A percentile compares a stretch with the other conserved stretches of the same genome.
These are phyloP conservation scores for Umbelopsis sp. DNA, from an alignment of 192 early-diverging fungal species.

Conservation along the genomic window DNA sequence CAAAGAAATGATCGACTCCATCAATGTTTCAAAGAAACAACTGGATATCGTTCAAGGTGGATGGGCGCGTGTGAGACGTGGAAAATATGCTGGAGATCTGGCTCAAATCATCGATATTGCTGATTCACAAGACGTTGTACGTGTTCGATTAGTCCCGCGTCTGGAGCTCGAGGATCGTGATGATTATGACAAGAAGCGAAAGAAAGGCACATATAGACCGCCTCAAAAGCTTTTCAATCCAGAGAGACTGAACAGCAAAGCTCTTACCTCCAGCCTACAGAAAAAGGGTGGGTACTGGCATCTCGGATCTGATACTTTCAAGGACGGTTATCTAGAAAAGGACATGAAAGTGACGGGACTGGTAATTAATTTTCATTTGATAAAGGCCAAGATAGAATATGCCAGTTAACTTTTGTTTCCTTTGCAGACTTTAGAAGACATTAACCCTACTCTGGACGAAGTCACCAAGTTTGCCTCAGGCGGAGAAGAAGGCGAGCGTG, in stretches of 20 bases:
- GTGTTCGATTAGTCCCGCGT: conserved; percentile 76
- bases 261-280: conserved; percentile 49
- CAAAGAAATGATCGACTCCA: conserved; percentile 88
- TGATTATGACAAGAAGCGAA: conserved; percentile 57
- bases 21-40: conserved; percentile 72
- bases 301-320: conserved; percentile 61
- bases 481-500: conserved; percentile 50
- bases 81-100: conserved; percentile 92
- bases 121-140: conserved; percentile 65
- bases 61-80: conserved; percentile 91
- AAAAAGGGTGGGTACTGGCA: conserved; percentile 61
- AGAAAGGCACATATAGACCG: conserved; percentile 58
- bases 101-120: conserved; percentile 73
- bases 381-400: no score
- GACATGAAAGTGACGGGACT: conserved; percentile 70
- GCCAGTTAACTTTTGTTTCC: neutral
- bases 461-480: conserved; percentile 81
- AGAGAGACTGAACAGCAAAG: conserved; percentile 43
- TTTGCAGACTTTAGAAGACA: conserved; percentile 55
- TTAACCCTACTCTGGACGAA: conserved; percentile 92
- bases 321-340: conserved; percentile 85
- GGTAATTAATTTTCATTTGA: conserved; percentile 13
- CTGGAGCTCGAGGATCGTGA: conserved; percentile 61
- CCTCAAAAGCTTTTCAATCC: conserved; percentile 82
- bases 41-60: conserved; percentile 62